Evolutionary conservation across 2,329 filamentous ascomycete genomes (phyloP).

Genomic region (Botrytis byssoidea): DNA sequence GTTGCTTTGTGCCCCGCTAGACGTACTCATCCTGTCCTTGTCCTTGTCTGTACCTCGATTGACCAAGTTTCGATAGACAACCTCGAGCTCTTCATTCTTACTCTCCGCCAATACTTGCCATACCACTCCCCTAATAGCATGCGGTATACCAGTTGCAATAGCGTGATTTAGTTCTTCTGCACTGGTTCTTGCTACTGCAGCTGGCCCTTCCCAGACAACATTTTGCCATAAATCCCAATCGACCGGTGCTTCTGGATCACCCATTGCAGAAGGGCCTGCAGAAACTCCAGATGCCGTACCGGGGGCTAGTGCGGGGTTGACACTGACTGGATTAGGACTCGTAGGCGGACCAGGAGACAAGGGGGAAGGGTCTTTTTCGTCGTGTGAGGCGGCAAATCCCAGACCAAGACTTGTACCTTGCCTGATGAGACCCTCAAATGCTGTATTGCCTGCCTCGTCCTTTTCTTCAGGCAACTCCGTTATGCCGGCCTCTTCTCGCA

Average conservation of each 20-base stretch:
- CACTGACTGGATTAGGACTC: conserved; percentile 56
- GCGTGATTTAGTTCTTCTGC: conserved; percentile 86
- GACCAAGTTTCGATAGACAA: conserved; percentile 79
- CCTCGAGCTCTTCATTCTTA: conserved; percentile 87
- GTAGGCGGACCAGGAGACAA: conserved; percentile 41
- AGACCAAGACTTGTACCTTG: conserved; percentile 45
- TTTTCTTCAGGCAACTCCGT: conserved; percentile 51
- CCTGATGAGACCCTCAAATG: conserved; percentile 44
- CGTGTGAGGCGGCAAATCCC: conserved; percentile 38
- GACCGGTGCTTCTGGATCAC: conserved; percentile 67
- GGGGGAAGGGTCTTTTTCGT: conserved; percentile 43
- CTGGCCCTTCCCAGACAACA: conserved; percentile 90
- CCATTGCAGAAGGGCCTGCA: conserved; percentile 68
- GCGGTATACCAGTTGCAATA: conserved; percentile 90
- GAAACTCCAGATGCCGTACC: conserved; percentile 83
- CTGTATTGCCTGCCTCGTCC: conserved; percentile 40
- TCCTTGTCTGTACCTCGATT: conserved; percentile 80
- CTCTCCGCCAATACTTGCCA: conserved; percentile 97
- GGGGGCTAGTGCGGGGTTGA: conserved; percentile 72
- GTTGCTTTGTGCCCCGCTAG: conserved; percentile 43
- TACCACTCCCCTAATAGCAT: conserved; percentile 93
- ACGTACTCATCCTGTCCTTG: conserved; percentile 54
- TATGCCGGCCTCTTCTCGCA: conserved; percentile 69
- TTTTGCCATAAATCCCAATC: conserved; percentile 99
- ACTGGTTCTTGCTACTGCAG: conserved; percentile 82